Evolutionary conservation across 1,284 basidiomycete species (phyloP).

Genomic region (Microbotryum lychnidis-dioicae): DNA sequence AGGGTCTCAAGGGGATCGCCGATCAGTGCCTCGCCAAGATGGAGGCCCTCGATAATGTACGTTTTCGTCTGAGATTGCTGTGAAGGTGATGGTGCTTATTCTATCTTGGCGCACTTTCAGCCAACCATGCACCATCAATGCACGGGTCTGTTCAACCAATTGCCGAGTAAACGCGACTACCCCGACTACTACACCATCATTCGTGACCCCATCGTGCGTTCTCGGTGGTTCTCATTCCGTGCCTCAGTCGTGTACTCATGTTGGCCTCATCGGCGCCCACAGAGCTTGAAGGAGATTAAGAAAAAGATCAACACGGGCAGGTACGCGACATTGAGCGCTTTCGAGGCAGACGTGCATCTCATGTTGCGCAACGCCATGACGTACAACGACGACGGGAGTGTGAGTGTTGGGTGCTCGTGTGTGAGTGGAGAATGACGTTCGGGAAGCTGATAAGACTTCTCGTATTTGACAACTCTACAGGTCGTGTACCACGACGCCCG

Average conservation of each 20-base stretch:
- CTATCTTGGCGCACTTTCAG: conserved; percentile 2
- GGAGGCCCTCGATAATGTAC: conserved; percentile 60
- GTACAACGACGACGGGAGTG: conserved; percentile 46
- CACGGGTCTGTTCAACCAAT: conserved; percentile 37
- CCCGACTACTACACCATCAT: conserved; percentile 81
- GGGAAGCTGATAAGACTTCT: conserved; percentile 35
- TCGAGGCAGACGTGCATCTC: conserved; percentile 69
- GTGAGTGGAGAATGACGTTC: neutral
- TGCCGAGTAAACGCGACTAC: conserved; percentile 56
- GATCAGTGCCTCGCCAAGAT: conserved; percentile 73
- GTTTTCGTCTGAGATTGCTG: conserved; percentile 23
- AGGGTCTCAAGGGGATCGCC: conserved; percentile 77
- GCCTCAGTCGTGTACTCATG: neutral
- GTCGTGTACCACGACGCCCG: conserved; percentile 88
- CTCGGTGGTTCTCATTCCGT: no score
- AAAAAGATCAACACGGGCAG: conserved; percentile 63
- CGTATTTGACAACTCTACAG: conserved; percentile 52
- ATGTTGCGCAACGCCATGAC: conserved; percentile 90
- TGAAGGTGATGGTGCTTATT: conserved; percentile 2
- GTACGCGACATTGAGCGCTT: conserved; percentile 64
- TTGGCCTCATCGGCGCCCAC: neutral
- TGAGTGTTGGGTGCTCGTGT: neutral
- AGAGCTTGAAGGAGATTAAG: conserved; percentile 71
- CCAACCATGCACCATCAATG: conserved; percentile 28
- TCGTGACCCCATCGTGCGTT: conserved; percentile 55